Conservation (phyloP, 768 basidiomycete species). For the Termitomyces heimii region DNA sequence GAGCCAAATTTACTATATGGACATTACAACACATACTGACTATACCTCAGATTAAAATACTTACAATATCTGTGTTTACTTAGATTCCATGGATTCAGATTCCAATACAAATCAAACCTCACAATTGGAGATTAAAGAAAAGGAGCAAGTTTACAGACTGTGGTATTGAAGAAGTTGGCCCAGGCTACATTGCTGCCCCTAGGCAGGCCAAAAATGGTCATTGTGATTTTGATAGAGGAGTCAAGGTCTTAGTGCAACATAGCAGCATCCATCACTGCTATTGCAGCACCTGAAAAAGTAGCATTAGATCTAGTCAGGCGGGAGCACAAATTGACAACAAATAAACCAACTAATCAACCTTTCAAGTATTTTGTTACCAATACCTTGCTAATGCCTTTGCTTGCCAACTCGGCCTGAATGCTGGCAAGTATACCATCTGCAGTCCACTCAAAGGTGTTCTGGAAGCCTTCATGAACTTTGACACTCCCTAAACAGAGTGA, state of each 20-base stretch:
- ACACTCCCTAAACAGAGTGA: conserved; percentile 18
- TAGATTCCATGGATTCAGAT: too few relatives aligned
- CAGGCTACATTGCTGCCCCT: conserved; percentile 38
- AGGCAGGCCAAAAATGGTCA: conserved; percentile 35
- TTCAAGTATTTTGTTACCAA: conserved; percentile 34
- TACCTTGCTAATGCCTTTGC: conserved; percentile 24
- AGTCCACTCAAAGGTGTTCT: conserved; percentile 30
- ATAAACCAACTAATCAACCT: too few relatives aligned
- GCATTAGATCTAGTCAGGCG: not conserved
- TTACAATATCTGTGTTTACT: too few relatives aligned
- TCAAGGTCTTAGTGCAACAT: conserved; percentile 32
- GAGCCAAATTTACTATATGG: too few relatives aligned
- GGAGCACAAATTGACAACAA: not conserved
- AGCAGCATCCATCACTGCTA: conserved; percentile 39
- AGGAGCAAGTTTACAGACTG: conserved; percentile 12
- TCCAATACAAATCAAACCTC: too few relatives aligned
- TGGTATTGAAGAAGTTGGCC: conserved; percentile 34
- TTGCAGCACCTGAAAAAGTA: conserved; percentile 28
- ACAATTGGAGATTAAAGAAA: not conserved
- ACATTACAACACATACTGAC: too few relatives aligned
- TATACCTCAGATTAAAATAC: too few relatives aligned
- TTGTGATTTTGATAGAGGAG: conserved; percentile 23
- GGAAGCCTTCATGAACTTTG: conserved; percentile 34
- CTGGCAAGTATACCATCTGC: conserved; percentile 26
- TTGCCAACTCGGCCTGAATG: conserved; percentile 22